Evolutionary conservation across 2,329 filamentous ascomycete genomes (phyloP).

Genomic region (Thielaviopsis euricoi): DNA sequence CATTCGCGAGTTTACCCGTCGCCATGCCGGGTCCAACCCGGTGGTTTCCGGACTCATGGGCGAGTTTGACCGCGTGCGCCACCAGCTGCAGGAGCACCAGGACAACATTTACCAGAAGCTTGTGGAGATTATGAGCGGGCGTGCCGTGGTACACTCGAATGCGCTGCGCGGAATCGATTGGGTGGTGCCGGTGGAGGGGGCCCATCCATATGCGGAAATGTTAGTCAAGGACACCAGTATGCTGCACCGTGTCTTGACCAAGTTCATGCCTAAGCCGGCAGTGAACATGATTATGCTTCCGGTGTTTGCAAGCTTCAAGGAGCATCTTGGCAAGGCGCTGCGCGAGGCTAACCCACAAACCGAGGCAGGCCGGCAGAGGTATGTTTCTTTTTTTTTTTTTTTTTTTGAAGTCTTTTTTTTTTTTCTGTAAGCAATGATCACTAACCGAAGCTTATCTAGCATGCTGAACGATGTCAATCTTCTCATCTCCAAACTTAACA

Average conservation of each 20-base stretch:
- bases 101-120: constrained; percentile 83
- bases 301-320: constrained; percentile 67
- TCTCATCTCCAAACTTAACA: constrained; percentile 53
- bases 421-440: background rate
- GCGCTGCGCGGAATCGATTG: constrained; percentile 61
- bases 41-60: constrained; percentile 46
- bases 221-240: constrained; percentile 74
- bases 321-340: constrained; percentile 60
- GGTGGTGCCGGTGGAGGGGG: constrained; percentile 24
- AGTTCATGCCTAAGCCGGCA: constrained; percentile 61
- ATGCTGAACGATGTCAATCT: constrained; percentile 62
- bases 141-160: constrained; percentile 57
- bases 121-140: constrained; percentile 76
- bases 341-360: constrained; percentile 47
- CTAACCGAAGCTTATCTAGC: constrained; percentile 27
- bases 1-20: constrained; percentile 75
- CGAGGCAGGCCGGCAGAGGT: constrained; percentile 55
- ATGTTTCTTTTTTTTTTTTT: constrained; percentile 19
- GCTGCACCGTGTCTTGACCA: constrained; percentile 66
- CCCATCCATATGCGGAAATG: constrained; percentile 67
- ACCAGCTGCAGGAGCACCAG: constrained; percentile 77
- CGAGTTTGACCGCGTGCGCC: constrained; percentile 78
- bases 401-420: background rate
- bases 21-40: constrained; percentile 41
- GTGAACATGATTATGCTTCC: constrained; percentile 72